A percentile compares a stretch with the other conserved stretches of the same genome.
These are phyloP conservation scores for Trichophyton verrucosum DNA, from an alignment of 2,329 filamentous ascomycete genomes.

Conservation along the genomic window DNA sequence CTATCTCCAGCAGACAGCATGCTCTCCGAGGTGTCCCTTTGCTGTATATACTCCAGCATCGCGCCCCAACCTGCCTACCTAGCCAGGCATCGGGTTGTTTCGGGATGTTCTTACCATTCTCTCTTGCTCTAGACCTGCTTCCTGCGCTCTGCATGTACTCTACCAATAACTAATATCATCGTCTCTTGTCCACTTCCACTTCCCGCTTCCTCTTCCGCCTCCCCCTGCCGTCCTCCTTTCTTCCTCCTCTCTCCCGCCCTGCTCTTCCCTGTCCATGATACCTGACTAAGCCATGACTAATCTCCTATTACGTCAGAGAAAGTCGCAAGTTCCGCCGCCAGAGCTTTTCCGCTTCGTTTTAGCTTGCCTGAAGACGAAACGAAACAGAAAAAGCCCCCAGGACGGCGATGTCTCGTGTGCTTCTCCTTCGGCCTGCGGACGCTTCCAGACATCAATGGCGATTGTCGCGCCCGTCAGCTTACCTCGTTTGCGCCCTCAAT, in stretches of 20 bases:
- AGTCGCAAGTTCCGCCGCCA: neutral
- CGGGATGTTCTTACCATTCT: neutral
- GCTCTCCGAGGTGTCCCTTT: neutral
- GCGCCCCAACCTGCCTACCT: neutral
- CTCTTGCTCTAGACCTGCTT: neutral
- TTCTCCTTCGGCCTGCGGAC: neutral
- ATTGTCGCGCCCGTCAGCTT: neutral
- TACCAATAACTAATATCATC: neutral
- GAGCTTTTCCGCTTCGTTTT: neutral
- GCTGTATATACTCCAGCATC: constrained; percentile 1
- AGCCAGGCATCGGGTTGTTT: neutral
- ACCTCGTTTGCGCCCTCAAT: neutral
- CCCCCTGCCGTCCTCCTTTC: neutral
- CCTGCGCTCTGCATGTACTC: neutral
- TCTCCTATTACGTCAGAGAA: constrained; percentile 1
- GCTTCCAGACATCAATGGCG: constrained; percentile 1
- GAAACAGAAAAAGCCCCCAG: neutral
- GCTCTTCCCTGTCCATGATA: no score
- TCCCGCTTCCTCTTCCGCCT: neutral
- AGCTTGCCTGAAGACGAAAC: no score
- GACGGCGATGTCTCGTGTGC: neutral
- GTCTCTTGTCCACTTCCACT: neutral
- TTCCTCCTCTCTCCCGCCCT: neutral
- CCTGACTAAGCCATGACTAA: neutral
- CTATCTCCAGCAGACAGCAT: no score